These are phyloP conservation scores for Populus ilicifolia DNA, from an alignment of 345 rosid genomes.

Conservation along the genomic window DNA sequence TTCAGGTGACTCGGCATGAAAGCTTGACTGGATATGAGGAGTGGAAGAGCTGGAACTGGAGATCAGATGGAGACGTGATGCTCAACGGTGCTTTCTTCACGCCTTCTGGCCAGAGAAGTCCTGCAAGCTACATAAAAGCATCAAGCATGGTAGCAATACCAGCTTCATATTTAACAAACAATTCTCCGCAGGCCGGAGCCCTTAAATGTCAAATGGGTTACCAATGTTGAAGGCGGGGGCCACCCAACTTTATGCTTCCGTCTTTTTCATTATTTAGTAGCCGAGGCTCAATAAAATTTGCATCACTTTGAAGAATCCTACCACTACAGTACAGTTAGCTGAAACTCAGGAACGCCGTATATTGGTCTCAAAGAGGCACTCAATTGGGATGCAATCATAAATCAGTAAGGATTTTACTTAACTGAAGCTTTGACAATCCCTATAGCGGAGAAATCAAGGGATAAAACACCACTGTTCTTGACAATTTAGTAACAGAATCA, in stretches of 20 bases:
- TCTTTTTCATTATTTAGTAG: neutral
- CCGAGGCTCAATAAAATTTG: neutral
- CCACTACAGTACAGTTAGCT: neutral
- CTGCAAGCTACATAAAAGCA: conserved; percentile 19
- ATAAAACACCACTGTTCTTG: conserved; percentile 21
- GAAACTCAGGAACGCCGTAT: neutral
- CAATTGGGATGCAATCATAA: conserved; percentile 2
- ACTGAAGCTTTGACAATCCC: conserved; percentile 25
- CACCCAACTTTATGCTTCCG: neutral
- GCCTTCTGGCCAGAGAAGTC: conserved; percentile 11
- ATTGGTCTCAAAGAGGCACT: neutral
- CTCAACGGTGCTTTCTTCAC: conserved; percentile 18
- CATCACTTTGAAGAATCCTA: neutral
- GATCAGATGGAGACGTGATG: conserved; percentile 22
- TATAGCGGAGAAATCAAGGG: conserved; percentile 41
- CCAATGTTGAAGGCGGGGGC: neutral
- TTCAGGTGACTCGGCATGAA: conserved; percentile 16
- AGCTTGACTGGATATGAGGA: neutral
- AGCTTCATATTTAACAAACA: conserved; percentile 9
- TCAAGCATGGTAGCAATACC: conserved; percentile 25
- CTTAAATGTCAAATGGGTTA: conserved; percentile 7
- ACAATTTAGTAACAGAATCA: conserved; percentile 16
- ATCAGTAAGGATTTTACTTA: conserved; percentile 8
- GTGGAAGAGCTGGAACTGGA: conserved; percentile 23
- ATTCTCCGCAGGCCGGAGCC: conserved; percentile 11